These are phyloP conservation scores for Sphaceloma murrayae DNA, from an alignment of 2,329 filamentous ascomycete species.

Conservation along the genomic window DNA sequence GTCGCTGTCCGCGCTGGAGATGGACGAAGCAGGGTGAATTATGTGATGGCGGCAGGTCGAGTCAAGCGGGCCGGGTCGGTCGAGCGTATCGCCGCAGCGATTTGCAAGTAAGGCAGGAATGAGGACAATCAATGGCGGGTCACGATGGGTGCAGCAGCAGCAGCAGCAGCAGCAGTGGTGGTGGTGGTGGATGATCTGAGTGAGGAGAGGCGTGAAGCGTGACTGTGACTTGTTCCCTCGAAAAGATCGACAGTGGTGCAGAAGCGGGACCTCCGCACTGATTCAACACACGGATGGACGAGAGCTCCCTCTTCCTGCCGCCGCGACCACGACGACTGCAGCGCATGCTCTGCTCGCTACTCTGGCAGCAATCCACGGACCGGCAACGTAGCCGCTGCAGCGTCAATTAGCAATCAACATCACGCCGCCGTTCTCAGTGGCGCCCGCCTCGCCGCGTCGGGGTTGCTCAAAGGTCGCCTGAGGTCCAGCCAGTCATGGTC, in stretches of 20 bases:
- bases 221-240: constrained; percentile 10
- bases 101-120: constrained; percentile 2
- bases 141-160: too few species aligned
- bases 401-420: constrained; percentile 15
- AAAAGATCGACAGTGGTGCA: constrained; percentile 15
- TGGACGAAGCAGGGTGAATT: too few species aligned
- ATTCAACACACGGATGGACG: too few species aligned
- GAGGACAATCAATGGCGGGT: constrained; percentile 10
- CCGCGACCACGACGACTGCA: too few species aligned
- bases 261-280: constrained; percentile 12
- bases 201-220: constrained; percentile 14
- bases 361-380: constrained; percentile 15
- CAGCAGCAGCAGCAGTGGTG: too few species aligned
- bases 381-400: constrained; percentile 12
- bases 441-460: constrained; percentile 3
- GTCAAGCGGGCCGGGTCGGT: not conserved
- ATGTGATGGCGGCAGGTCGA: too few species aligned
- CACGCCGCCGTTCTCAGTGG: constrained; percentile 7
- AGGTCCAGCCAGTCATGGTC: constrained; percentile 14
- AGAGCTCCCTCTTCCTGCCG: too few species aligned
- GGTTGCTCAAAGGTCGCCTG: not conserved
- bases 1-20: not conserved
- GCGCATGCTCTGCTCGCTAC: constrained; percentile 10
- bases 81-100: not conserved
- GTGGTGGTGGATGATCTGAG: not conserved